A percentile compares a stretch with the other conserved stretches of the same genome.
phyloP scores from a whole-genome alignment of 73 alveolate genomes.

The Urostyla sp. region DNA sequence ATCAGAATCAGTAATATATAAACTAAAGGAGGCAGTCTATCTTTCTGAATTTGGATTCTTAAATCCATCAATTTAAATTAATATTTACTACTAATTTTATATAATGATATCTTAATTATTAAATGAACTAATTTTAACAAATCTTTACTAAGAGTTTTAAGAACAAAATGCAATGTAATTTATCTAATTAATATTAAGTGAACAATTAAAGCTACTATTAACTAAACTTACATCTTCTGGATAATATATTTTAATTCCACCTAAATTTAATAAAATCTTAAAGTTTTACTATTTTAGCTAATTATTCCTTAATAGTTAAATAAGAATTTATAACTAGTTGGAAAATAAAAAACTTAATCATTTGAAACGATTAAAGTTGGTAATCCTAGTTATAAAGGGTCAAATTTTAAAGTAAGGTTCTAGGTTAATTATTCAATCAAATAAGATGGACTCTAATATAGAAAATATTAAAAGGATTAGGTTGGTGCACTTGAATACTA shows the following conservation, averaged over 20 bases:
- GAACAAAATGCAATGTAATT: not conserved
- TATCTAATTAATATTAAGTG: not conserved
- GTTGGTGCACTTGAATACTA: conserved; percentile 37
- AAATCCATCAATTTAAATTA: not conserved
- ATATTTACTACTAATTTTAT: not conserved
- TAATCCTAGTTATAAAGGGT: not conserved
- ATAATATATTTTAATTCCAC: not conserved
- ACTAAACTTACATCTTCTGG: not conserved
- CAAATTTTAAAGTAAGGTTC: not conserved
- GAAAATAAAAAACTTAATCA: not conserved
- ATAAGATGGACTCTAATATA: not conserved
- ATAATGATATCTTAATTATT: not conserved
- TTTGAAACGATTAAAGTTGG: not conserved
- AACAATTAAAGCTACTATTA: too few relatives aligned
- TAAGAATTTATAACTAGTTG: not conserved
- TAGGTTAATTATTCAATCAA: not conserved
- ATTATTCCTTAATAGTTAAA: not conserved
- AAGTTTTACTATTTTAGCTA: not conserved
- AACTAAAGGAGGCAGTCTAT: not conserved
- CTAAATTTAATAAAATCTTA: not conserved
- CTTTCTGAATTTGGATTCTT: conserved; percentile 12
- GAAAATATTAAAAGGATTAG: not conserved
- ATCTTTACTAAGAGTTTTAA: not conserved
- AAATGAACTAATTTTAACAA: not conserved
- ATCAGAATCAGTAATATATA: not conserved